Conservation (phyloP, 805 yeast species). For the Nadsonia fulvescens region DNA sequence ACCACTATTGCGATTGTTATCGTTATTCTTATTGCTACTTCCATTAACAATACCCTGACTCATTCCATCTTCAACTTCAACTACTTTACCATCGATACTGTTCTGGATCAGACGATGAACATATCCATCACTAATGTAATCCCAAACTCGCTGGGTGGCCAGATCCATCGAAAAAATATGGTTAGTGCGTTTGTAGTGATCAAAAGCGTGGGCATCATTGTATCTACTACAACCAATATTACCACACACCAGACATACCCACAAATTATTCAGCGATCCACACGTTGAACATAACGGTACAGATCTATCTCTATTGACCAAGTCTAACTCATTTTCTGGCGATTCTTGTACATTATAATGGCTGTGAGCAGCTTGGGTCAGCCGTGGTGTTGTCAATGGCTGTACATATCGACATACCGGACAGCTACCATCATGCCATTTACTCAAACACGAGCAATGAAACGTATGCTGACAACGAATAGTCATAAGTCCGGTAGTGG, state of each 20-base stretch:
- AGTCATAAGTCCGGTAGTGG: slow-evolving; percentile 63
- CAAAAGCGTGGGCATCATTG: slow-evolving; percentile 68
- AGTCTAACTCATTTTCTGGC: neutral
- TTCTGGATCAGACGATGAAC: slow-evolving; percentile 75
- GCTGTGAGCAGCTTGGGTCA: slow-evolving; percentile 5
- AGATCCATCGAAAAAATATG: slow-evolving; percentile 90
- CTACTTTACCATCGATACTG: slow-evolving; percentile 77
- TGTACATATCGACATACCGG: slow-evolving; percentile 73
- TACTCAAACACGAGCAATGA: slow-evolving; percentile 73
- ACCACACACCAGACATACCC: slow-evolving; percentile 87
- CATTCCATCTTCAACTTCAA: slow-evolving; percentile 36
- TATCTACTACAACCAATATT: slow-evolving; percentile 85
- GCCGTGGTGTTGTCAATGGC: slow-evolving; percentile 4
- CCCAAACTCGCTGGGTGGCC: slow-evolving; percentile 79
- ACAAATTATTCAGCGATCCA: slow-evolving; percentile 39
- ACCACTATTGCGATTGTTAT: too few relatives aligned
- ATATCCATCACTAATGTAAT: slow-evolving; percentile 77
- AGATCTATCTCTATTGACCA: neutral
- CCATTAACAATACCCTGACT: slow-evolving; percentile 19
- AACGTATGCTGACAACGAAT: slow-evolving; percentile 88
- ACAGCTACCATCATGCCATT: slow-evolving; percentile 81
- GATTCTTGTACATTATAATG: slow-evolving; percentile 12
- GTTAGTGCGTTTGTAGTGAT: slow-evolving; percentile 57
- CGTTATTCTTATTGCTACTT: too few relatives aligned
- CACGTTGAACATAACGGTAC: slow-evolving; percentile 33